A percentile compares a stretch with the other conserved stretches of the same genome.
These are phyloP conservation scores for Pestalotiopsis sp. DNA, from an alignment of 2,329 filamentous ascomycete genomes.

Conservation along the genomic window DNA sequence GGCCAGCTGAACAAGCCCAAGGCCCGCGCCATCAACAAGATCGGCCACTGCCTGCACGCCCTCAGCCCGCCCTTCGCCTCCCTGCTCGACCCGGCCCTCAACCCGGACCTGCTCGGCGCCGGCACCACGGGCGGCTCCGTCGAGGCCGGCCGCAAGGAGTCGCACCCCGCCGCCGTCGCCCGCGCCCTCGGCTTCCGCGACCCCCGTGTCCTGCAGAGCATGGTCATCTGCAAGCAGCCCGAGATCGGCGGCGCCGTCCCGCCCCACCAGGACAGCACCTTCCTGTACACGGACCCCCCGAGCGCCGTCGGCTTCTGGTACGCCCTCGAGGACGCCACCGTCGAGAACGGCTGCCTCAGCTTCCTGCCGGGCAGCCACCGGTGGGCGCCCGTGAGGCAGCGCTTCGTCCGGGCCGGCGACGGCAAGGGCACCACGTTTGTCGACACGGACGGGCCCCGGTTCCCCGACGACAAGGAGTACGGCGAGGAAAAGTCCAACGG, in stretches of 20 bases:
- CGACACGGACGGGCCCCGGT: conserved; percentile 65
- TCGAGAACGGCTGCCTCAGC: conserved; percentile 84
- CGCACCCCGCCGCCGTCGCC: conserved; percentile 63
- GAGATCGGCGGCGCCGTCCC: conserved; percentile 92
- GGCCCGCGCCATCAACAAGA: conserved; percentile 85
- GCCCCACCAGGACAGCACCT: conserved; percentile 90
- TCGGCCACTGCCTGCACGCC: conserved; percentile 76
- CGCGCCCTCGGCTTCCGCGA: conserved; percentile 73
- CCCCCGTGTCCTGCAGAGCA: conserved; percentile 82
- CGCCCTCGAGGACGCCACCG: conserved; percentile 87
- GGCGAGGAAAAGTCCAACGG: conserved; percentile 41
- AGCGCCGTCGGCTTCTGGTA: conserved; percentile 97
- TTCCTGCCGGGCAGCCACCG: conserved; percentile 82
- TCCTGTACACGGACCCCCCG: conserved; percentile 87
- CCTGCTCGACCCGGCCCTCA: conserved; percentile 52
- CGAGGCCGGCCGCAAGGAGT: conserved; percentile 35
- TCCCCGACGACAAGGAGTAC: conserved; percentile 58
- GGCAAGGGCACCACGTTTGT: conserved; percentile 68
- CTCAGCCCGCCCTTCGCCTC: conserved; percentile 68
- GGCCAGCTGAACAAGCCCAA: conserved; percentile 78
- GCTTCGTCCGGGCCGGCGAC: conserved; percentile 69
- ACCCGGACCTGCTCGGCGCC: conserved; percentile 37
- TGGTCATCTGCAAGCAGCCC: conserved; percentile 98
- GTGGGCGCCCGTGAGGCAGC: conserved; percentile 68
- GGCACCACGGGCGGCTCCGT: conserved; percentile 46